Conservation (phyloP, 2,329 filamentous ascomycete genomes). For the Colletotrichum tabaci region DNA sequence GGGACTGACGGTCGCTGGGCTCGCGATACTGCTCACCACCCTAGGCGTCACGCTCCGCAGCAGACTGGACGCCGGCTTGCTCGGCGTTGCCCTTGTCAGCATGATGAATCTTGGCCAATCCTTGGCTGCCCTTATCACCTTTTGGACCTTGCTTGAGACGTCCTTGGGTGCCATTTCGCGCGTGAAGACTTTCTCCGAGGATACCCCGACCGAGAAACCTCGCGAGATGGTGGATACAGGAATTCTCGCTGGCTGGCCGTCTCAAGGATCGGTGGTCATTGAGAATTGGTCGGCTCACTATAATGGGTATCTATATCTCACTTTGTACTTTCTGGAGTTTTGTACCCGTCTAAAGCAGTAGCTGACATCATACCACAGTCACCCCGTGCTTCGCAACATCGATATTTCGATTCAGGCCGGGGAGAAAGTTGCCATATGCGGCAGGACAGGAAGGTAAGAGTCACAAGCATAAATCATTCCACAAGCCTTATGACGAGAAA, state of each 20-base stretch:
- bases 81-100: conserved; percentile 49
- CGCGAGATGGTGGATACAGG: conserved; percentile 43
- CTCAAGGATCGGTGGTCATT: conserved; percentile 52
- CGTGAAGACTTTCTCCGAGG: conserved; percentile 50
- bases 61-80: conserved; percentile 47
- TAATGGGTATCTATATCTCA: conserved; percentile 23
- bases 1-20: conserved; percentile 63
- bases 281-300: conserved; percentile 44
- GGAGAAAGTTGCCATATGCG: conserved; percentile 65
- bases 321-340: conserved; percentile 47
- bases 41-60: conserved; percentile 55
- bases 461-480: conserved; percentile 6
- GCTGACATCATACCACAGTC: conserved; percentile 20
- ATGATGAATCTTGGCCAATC: conserved; percentile 48
- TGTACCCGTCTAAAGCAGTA: conserved; percentile 10
- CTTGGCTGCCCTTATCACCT: conserved; percentile 50
- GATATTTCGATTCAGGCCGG: conserved; percentile 51
- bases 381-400: conserved; percentile 42
- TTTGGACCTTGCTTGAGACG: conserved; percentile 56
- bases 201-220: conserved; percentile 49
- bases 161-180: conserved; percentile 53
- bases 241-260: conserved; percentile 51
- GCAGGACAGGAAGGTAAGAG: conserved; percentile 44
- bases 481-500: conserved; percentile 24
- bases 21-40: conserved; percentile 65